Conservation (phyloP, 2,329 filamentous ascomycete species). For the Fusarium sp. region DNA sequence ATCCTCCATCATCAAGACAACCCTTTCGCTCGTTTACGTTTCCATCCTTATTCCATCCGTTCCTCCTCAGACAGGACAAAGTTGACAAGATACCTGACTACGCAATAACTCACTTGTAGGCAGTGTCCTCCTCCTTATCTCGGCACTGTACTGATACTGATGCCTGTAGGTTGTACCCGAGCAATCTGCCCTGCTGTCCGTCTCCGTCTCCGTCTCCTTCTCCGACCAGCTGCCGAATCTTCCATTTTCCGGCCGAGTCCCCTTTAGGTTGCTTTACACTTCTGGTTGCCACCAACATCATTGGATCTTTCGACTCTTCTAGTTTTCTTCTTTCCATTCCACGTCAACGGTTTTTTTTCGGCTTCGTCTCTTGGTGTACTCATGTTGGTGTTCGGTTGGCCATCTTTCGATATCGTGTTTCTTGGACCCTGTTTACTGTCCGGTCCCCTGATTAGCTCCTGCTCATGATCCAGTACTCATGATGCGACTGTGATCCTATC, state of each 20-base stretch:
- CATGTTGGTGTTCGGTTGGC: slow-evolving; percentile 15
- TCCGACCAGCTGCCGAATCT: slow-evolving; percentile 37
- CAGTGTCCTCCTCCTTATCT: background rate
- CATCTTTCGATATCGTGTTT: slow-evolving; percentile 7
- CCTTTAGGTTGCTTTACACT: slow-evolving; percentile 40
- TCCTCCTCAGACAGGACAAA: background rate
- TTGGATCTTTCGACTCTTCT: slow-evolving; percentile 28
- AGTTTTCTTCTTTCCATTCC: slow-evolving; percentile 30
- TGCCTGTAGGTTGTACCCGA: background rate
- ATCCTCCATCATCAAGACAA: slow-evolving; percentile 31
- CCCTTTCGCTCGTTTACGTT: slow-evolving; percentile 25
- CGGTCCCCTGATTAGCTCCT: slow-evolving; percentile 8
- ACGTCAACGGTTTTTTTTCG: slow-evolving; percentile 20
- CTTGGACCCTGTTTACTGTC: slow-evolving; percentile 9
- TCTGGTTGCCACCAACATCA: slow-evolving; percentile 34
- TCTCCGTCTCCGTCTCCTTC: slow-evolving; percentile 9
- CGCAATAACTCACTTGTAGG: background rate
- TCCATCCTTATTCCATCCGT: slow-evolving; percentile 2
- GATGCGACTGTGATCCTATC: slow-evolving; percentile 45
- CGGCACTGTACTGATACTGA: background rate
- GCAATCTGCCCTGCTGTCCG: background rate
- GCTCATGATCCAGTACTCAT: slow-evolving; percentile 40
- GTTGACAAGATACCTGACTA: background rate
- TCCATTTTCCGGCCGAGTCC: slow-evolving; percentile 43
- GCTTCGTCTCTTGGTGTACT: slow-evolving; percentile 14